Evolutionary conservation across 2,329 filamentous ascomycete species (phyloP), one percentile per base, ranked within the genome.

Genomic region (Aspergillus tubingensis): DNA sequence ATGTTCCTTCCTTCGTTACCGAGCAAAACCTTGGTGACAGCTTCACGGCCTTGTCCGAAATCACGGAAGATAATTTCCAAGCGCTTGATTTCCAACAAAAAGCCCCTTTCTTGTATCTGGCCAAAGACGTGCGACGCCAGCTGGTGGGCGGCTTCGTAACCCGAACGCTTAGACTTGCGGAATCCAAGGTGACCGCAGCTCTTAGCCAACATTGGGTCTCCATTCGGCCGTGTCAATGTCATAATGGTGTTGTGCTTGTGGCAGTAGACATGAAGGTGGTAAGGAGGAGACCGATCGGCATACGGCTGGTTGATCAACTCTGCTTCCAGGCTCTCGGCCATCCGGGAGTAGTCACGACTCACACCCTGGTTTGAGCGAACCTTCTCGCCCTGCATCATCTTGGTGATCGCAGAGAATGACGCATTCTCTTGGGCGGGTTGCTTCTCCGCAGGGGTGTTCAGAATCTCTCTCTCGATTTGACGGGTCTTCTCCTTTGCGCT

Each of bases 231-330:
- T 21, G 92, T 91, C 67, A 97, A 86, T 1, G 93, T 97, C 70
- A 99, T 85, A 78, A 98, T 92, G 19, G 91, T 95, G 81, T 99
- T 99, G 85, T 97, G 95, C 80, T 92, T 96, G 75, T 91, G 89
- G 27, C 90, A 81, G 79, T 87, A 94, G 75, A 99, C 83, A 80
- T 96, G 91, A 65, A 99, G 84, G 75, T 96, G 92, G 80, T 92
- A 92, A 2, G 91, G 89, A 68, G 74, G 74, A 49, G 67, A 63
- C 39, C 70, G 70, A 58, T 76, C 74, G 65, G 70, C 67, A 62
- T 77, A 77, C 27, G 74, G 73, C 51, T 72, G 62, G 59, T 67
- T 72, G 62, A 74, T 68, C 69, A 76, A 69, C 54, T 73, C 70
- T 56, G 69, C 67, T 69, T 76, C 74, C 41, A 75, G 51, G 54